Evolutionary conservation across 73 alveolate genomes (phyloP), one percentile per base, ranked within the genome.

Genomic region (Paraurostyla sp.): DNA sequence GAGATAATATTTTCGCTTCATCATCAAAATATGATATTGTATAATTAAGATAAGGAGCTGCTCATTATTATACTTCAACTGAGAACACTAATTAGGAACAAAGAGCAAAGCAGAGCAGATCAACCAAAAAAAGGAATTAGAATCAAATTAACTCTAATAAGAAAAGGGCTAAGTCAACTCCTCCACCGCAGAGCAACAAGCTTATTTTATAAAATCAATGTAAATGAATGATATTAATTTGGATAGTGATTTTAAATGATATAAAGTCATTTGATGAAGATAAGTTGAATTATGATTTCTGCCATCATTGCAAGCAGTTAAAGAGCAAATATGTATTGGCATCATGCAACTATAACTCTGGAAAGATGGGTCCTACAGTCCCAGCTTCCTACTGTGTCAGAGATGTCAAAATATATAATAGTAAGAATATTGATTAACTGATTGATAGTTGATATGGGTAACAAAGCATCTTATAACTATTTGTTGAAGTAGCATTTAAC

Each of bases 271-370:
- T 30, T 36, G 91, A 58, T 20, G 82, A 82, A 27, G 83, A 82
- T 45, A 48, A 58, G 20, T 0, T 35, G 6, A 83, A 60, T 22
- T 89, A 35, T 27, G 94, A 92, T 22, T 89, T 89, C 88, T 89
- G 94, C 41, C 94, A 89, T 65, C 92, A 89, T 45, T 89, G 94
- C 80, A 89, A 89, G 88, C 84, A 89, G 57, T 43, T 87, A 38
- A 89, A 89, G 63, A 56, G 82, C 58, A 60, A 29, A 51, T 76
- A 36, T 49, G 76, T 89, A 0, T 84, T 89, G 9, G 94, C 92
- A 0, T 11, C 41, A 16, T 89, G 94, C 68, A 78, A 42, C 58
- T 89, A 89, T 69, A 81, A 81, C 89, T 89, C 92, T 0, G 45
- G 89, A 3, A 50, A 71, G 29, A 80, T 80, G 91, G 94, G 94